phyloP scores from a whole-genome alignment of 139 green algal species.

The Micractinium sp. region DNA sequence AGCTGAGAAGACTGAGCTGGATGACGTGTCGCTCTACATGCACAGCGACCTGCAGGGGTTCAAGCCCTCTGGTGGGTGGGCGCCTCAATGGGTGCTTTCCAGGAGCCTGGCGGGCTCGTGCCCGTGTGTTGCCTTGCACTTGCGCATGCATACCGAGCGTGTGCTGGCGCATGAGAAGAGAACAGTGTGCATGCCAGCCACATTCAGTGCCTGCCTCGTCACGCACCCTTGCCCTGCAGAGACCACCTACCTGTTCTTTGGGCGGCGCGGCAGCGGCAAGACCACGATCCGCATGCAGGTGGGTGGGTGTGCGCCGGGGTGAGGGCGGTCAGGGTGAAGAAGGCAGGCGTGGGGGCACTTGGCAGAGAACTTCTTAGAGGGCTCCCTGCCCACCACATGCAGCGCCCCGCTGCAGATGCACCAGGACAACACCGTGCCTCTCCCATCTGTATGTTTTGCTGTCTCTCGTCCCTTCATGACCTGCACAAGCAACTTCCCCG shows the following conservation, averaged over 20 bases:
- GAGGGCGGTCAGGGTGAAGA: no score
- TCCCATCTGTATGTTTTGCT: no score
- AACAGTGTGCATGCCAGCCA: neutral
- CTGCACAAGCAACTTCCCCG: no score
- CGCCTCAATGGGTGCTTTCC: neutral
- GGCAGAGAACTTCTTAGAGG: no score
- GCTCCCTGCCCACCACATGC: neutral
- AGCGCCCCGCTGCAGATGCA: neutral
- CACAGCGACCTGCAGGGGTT: constrained; percentile 83
- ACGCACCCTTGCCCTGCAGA: constrained; percentile 42
- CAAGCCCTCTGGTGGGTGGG: constrained; percentile 57
- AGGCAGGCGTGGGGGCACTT: no score
- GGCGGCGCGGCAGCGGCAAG: constrained; percentile 77
- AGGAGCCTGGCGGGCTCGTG: neutral
- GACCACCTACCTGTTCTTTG: constrained; percentile 88
- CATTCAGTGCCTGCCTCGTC: neutral
- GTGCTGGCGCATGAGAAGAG: no score
- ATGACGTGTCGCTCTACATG: constrained; percentile 74
- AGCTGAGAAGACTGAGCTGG: constrained; percentile 82
- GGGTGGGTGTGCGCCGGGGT: constrained; percentile 38
- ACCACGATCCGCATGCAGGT: constrained; percentile 90
- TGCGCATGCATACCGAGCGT: neutral
- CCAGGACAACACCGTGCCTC: neutral
- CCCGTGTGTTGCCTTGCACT: neutral
- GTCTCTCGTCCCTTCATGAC: no score